Base-by-base conservation (phyloP, 2,329 filamentous ascomycete species). In the Claviceps humidiphila region DNA sequence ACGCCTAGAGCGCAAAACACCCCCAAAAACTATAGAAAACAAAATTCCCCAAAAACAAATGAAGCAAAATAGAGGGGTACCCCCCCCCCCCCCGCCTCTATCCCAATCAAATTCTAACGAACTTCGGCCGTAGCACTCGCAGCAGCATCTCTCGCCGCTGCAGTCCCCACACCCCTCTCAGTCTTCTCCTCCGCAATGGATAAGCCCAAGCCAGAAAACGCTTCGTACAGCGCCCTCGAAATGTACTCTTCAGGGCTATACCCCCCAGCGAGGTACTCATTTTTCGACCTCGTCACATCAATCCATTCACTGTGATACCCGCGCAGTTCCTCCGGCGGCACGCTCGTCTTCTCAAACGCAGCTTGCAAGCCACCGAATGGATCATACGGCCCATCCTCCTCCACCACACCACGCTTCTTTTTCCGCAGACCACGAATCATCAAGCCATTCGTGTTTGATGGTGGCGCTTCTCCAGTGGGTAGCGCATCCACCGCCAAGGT, bases 121-220 rank as follows among this genome's bases (percentile, higher is more conserved):
- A 69, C 64, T 58, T 74, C 71, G 42, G 58, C 66, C 17, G 57
- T 65, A 47, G 60, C 66, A 48, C 60, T 63, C 41, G 61, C 65
- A 2, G 66, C 68, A 37, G 63, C 68, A 47, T 70, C 67, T 26
- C 61, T 65, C 1, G 70, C 66, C 0, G 58, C 68, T 4, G 63
- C 60, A 0, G 64, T 64, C 5, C 67, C 56, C 8, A 68, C 62
- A 7, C 63, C 64, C 46, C 60, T 65, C 45, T 72, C 69, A 2
- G 63, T 59, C 67, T 78, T 79, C 63, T 95, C 90, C 46, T 96
- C 89, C 39, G 80, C 84, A 43, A 98, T 74, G 60, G 95, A 94
- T 43, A 95, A 87, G 0, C 87, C 89, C 55, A 98, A 67, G 0
- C 94, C 93, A 0, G 87, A 82, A 68, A 96, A 97, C 0, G 91